Evolutionary conservation across 768 basidiomycete genomes (phyloP).

Genomic region (Galerina sulciceps): DNA sequence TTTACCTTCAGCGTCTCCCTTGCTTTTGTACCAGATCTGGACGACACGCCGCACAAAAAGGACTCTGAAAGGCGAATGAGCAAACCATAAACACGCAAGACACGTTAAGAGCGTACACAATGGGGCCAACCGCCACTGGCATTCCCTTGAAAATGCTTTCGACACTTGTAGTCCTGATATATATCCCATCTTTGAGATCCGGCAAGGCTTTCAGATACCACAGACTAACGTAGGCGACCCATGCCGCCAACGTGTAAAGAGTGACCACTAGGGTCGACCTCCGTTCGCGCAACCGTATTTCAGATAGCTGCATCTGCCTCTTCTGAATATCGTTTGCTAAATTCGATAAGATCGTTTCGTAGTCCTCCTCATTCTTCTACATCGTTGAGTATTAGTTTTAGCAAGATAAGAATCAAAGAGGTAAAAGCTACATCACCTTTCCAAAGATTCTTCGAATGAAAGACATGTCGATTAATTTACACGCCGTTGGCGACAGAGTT

Average conservation of each 20-base stretch:
- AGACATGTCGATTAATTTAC: slow-evolving; percentile 15
- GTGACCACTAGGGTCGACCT: slow-evolving; percentile 79
- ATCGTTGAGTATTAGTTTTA: no score
- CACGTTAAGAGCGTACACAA: slow-evolving; percentile 59
- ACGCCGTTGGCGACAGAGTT: slow-evolving; percentile 1
- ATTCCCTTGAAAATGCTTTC: slow-evolving; percentile 51
- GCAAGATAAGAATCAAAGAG: neutral
- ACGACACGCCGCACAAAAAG: slow-evolving; percentile 80
- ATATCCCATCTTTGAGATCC: slow-evolving; percentile 32
- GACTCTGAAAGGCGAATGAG: slow-evolving; percentile 41
- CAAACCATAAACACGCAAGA: neutral
- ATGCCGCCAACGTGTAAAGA: slow-evolving; percentile 73
- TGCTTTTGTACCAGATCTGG: slow-evolving; percentile 82
- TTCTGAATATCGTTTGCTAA: slow-evolving; percentile 74
- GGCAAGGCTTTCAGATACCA: slow-evolving; percentile 74
- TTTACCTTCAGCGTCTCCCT: slow-evolving; percentile 79
- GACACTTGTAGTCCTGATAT: slow-evolving; percentile 26
- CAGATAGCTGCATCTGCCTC: slow-evolving; percentile 73
- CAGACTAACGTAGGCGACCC: slow-evolving; percentile 72
- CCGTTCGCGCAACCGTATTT: slow-evolving; percentile 85
- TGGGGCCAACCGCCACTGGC: slow-evolving; percentile 75
- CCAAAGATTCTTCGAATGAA: slow-evolving; percentile 31
- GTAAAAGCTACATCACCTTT: slow-evolving; percentile 25
- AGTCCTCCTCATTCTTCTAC: slow-evolving; percentile 70
- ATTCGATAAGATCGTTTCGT: slow-evolving; percentile 70